Base-by-base conservation (phyloP, 345 rosid genomes). In the Carallia brachiata region DNA sequence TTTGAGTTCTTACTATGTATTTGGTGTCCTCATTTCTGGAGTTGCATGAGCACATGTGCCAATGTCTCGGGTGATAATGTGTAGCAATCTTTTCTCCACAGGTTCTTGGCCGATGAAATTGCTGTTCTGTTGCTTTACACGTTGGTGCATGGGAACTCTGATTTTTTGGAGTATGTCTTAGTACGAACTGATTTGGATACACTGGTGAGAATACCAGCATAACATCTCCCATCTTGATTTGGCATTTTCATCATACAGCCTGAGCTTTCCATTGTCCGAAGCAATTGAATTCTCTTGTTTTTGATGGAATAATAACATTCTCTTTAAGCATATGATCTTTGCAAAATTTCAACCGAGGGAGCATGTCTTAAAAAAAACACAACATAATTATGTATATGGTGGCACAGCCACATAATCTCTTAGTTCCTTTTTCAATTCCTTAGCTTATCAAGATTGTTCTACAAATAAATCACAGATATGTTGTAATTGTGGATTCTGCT, bases 161-260 rank as follows among this genome's bases (percentile, higher is more conserved):
- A 84, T 78, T 95, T 95, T 73, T 84, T 92, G 85, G 99, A 95
- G 83, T 89, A 95, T 77, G 94, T 92, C 47, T 77, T 95, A 76
- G 99, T 92, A 81, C 95, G 97, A 72, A 92, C 92, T 53, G 99
- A 95, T 87, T 18, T 92, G 85, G 99, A 95, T 82, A 92, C 94
- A 53, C 66, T 95, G 99, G 99, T 95, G 90, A 67, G 88, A 30
- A 61, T 19, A 66, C 73, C 47, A 73, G n/a, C 67, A 67, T 67
- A 7, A 68, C 28, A 31, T 9, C 68, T 52, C 50, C 34, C 23
- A 7, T n/a, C 17, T 37, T 40, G 65, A 0, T 44, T 23, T 23
- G 23, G 23, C 23, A 23, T 23, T 23, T 23, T 23, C 23, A 23
- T 23, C 23, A 23, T 23, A 23, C 23, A 23, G 23, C 23, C 23